Base-by-base conservation (phyloP, 768 basidiomycete species). In the Leccinum longicurvipes region DNA sequence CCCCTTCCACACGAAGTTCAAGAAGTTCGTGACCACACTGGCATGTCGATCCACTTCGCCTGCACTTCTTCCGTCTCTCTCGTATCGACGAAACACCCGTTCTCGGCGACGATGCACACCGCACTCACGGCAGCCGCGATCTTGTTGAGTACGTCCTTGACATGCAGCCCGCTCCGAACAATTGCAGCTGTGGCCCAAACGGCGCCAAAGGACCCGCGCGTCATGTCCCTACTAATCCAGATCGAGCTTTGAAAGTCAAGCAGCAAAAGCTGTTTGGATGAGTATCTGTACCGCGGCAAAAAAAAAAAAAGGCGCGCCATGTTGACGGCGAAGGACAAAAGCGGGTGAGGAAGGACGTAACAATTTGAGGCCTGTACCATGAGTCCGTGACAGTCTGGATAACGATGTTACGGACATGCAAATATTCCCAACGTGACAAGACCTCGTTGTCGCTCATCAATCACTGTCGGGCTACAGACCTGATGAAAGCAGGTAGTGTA, bases 371-470 rank as follows among this genome's bases (percentile, higher is more conserved):
- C 78, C 64, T 94, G 92, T 0, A n/a, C n/a, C n/a, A n/a, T n/a
- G n/a, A n/a, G n/a, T n/a, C n/a, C n/a, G n/a, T n/a, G n/a, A 91
- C 91, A 0, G 88, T 92, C 67, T 94, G 93, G 0, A 88, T 89
- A 11, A 84, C 83, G 50, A 94, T 93, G 60, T 94, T n/a, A n/a
- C n/a, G 92, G 58, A 82, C 83, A 68, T 93, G 89, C 0, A 94
- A 76, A 56, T 94, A 92, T 78, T 86, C 83, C 91, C 91, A 93
- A 5, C 91, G 84, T 11, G 82, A 81, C 19, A 71, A 67, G 0
- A 87, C 86, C 67, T 93, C 91, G 3, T 85, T 83, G 24, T 85
- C 82, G 47, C 72, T 73, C 91, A 93, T 93, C 0, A 47, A n/a
- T 7, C 12, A 12, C 15, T n/a, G 11, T 32, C 14, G n/a, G n/a